Conservation (phyloP, 2,329 filamentous ascomycete species). For the Nannizzia gypsea region DNA sequence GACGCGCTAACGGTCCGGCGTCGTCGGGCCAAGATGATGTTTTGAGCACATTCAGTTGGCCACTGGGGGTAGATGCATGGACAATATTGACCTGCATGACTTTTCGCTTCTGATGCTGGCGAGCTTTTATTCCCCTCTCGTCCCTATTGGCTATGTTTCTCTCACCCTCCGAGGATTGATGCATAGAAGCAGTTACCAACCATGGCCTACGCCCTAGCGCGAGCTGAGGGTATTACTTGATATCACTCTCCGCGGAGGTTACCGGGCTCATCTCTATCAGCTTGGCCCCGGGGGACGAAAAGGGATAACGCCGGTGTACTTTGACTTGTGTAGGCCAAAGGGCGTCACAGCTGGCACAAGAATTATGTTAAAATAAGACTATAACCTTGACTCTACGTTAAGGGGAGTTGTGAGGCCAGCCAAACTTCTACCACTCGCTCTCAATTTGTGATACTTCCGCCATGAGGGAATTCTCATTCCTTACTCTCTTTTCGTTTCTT, state of each 20-base stretch:
- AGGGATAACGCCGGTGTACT: neutral
- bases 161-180: no score
- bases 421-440: neutral
- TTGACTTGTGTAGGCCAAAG: neutral
- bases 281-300: neutral
- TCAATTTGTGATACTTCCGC: neutral
- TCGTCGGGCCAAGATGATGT: neutral
- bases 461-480: conserved; percentile 8
- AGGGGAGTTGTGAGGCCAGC: neutral
- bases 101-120: neutral
- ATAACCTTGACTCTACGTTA: neutral
- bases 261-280: no score
- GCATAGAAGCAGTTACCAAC: no score
- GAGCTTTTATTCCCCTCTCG: neutral
- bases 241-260: no score
- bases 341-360: neutral
- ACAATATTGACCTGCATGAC: neutral
- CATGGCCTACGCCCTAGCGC: no score
- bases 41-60: neutral
- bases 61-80: neutral
- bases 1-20: neutral
- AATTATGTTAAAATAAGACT: neutral
- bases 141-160: no score
- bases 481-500: conserved; percentile 1
- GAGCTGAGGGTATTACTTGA: no score